phyloP scores from a whole-genome alignment of 805 yeast species.

The Candida alai region DNA sequence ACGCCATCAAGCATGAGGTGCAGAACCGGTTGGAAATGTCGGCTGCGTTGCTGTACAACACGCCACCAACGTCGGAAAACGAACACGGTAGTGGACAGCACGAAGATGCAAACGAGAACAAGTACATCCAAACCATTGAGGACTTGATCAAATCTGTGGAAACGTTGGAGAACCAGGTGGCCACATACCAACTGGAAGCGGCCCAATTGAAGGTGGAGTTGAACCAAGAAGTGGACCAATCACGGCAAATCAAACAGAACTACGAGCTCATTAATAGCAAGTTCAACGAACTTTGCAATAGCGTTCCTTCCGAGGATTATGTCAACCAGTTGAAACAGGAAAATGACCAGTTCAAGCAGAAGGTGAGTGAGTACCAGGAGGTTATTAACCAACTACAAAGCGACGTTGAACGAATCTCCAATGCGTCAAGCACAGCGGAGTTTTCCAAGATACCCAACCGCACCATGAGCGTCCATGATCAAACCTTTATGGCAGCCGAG shows the following conservation, averaged over 20 bases:
- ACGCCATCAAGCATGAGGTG: constrained; percentile 11
- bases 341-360: constrained; percentile 1
- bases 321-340: constrained; percentile 1
- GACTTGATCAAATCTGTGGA: constrained; percentile 19
- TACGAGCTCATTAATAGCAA: constrained; percentile 17
- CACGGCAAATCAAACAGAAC: constrained; percentile 18
- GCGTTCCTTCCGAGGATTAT: constrained; percentile 9
- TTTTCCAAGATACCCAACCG: constrained; percentile 1
- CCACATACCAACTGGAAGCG: constrained; percentile 17
- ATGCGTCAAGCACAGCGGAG: constrained; percentile 1
- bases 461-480: constrained; percentile 3
- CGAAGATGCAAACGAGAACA: constrained; percentile 8
- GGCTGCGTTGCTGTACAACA: constrained; percentile 3
- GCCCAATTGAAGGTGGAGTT: constrained; percentile 19
- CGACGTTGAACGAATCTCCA: constrained; percentile 1
- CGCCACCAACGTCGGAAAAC: constrained; percentile 8
- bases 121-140: constrained; percentile 16
- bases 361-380: constrained; percentile 3
- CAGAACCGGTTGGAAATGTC: background rate
- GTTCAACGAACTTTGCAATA: constrained; percentile 15
- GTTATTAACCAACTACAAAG: background rate
- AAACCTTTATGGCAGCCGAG: constrained; percentile 10
- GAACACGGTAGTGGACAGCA: constrained; percentile 1
- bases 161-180: constrained; percentile 19
- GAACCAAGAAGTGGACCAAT: constrained; percentile 19